These are phyloP conservation scores for Acanthamoeba divionensis DNA, from an alignment of 208 protist genomes.

Conservation along the genomic window DNA sequence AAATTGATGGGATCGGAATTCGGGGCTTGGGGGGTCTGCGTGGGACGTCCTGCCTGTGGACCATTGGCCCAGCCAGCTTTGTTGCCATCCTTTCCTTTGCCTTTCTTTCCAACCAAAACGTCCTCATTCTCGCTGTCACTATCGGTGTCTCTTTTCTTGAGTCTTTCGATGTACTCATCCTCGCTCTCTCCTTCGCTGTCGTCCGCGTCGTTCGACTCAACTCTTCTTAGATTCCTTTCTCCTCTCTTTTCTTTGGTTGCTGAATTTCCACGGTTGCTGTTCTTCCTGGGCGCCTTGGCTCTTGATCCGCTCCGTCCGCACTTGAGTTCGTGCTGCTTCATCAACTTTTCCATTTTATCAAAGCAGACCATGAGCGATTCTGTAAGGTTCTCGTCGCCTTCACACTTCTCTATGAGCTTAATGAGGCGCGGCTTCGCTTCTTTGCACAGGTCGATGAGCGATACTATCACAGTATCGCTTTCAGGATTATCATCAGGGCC, in stretches of 20 bases:
- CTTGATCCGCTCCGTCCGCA: conserved; percentile 12
- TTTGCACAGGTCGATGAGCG: not conserved
- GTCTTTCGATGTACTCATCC: not conserved
- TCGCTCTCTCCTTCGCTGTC: not conserved
- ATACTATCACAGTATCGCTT: not conserved
- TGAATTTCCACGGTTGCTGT: not conserved
- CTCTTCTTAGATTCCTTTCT: not conserved
- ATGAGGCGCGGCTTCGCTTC: conserved; percentile 38
- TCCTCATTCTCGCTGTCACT: not conserved
- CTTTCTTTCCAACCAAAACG: not conserved
- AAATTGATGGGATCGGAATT: not conserved
- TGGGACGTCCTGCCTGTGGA: not conserved
- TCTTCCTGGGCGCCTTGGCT: not conserved
- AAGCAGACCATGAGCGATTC: conserved; percentile 35
- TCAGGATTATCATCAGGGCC: conserved; percentile 17
- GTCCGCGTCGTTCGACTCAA: too few relatives aligned
- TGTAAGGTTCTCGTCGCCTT: conserved; percentile 22
- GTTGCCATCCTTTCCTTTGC: not conserved
- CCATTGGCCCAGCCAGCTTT: not conserved
- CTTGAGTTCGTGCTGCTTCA: conserved; percentile 31
- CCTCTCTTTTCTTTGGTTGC: too few relatives aligned
- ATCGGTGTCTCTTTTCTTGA: not conserved
- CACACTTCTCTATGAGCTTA: conserved; percentile 47
- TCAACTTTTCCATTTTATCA: not conserved
- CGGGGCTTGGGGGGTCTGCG: not conserved